Conservation (phyloP, 768 basidiomycete species). For the Porpolomopsis calyptriformis region DNA sequence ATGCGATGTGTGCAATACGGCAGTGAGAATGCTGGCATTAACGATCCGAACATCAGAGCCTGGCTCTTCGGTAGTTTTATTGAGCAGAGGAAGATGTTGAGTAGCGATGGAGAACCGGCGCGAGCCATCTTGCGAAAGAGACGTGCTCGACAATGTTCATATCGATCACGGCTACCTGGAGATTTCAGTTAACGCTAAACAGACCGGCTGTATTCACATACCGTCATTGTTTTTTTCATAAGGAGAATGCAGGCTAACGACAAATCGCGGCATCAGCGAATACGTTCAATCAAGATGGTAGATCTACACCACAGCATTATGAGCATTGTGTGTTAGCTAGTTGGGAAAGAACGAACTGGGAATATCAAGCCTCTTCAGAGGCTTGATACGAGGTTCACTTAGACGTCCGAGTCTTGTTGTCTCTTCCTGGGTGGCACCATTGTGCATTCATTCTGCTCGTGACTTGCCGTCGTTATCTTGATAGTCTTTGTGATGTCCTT, state of each 20-base stretch:
- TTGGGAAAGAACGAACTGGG: conserved; percentile 31
- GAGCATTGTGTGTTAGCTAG: no score
- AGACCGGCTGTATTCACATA: conserved; percentile 7
- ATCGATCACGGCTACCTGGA: conserved; percentile 25
- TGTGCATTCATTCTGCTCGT: no score
- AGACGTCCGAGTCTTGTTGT: no score
- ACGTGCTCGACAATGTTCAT: conserved; percentile 38
- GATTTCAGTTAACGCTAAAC: not conserved
- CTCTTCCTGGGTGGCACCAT: no score
- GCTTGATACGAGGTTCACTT: no score
- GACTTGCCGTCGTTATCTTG: no score
- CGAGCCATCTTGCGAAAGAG: not conserved
- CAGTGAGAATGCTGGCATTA: no score
- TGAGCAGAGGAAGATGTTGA: conserved; percentile 45
- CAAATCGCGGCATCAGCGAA: not conserved
- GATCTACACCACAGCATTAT: conserved; percentile 37
- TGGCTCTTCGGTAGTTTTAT: conserved; percentile 34
- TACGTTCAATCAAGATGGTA: not conserved
- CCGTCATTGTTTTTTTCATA: conserved; percentile 8
- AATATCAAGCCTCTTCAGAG: conserved; percentile 42
- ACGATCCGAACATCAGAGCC: conserved; percentile 52
- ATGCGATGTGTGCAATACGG: no score
- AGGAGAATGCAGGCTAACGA: conserved; percentile 8
- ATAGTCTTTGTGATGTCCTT: no score
- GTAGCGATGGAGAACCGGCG: not conserved